phyloP scores from a whole-genome alignment of 768 basidiomycete genomes.

The Tylopilus sp. region DNA sequence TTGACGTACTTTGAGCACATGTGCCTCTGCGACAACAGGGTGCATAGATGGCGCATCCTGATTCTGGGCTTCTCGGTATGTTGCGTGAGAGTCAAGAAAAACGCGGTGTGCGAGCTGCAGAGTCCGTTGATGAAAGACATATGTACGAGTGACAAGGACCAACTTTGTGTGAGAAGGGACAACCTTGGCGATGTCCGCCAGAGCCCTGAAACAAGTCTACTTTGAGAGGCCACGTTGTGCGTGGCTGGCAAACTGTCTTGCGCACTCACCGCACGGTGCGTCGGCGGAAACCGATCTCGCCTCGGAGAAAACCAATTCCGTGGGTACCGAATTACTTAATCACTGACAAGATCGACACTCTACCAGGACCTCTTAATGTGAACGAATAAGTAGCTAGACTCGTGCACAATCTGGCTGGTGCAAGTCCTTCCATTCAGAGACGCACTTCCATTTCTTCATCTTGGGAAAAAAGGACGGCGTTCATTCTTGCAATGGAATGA shows the following conservation, averaged over 20 bases:
- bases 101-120: constrained; percentile 30
- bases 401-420: not conserved
- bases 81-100: constrained; percentile 35
- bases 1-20: constrained; percentile 34
- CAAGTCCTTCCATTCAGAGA: not conserved
- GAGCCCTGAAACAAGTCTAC: constrained; percentile 19
- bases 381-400: not conserved
- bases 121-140: constrained; percentile 22
- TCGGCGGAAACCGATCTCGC: constrained; percentile 19
- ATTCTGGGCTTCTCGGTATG: constrained; percentile 31
- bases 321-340: constrained; percentile 20
- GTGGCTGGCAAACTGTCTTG: constrained; percentile 12
- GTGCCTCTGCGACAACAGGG: constrained; percentile 26
- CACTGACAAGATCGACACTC: constrained; percentile 20
- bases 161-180: constrained; percentile 17
- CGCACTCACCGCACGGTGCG: constrained; percentile 3
- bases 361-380: constrained; percentile 4
- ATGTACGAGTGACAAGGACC: constrained; percentile 21
- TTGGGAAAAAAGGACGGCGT: constrained; percentile 13
- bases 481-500: constrained; percentile 10
- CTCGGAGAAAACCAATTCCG: constrained; percentile 7
- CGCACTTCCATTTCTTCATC: constrained; percentile 13
- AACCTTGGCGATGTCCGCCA: constrained; percentile 22
- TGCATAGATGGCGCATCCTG: constrained; percentile 25
- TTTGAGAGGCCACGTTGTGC: constrained; percentile 20